A percentile compares a stretch with the other conserved stretches of the same genome.
phyloP scores from a whole-genome alignment of 2,329 filamentous ascomycete genomes.

The Kalaharituber pfeilii region DNA sequence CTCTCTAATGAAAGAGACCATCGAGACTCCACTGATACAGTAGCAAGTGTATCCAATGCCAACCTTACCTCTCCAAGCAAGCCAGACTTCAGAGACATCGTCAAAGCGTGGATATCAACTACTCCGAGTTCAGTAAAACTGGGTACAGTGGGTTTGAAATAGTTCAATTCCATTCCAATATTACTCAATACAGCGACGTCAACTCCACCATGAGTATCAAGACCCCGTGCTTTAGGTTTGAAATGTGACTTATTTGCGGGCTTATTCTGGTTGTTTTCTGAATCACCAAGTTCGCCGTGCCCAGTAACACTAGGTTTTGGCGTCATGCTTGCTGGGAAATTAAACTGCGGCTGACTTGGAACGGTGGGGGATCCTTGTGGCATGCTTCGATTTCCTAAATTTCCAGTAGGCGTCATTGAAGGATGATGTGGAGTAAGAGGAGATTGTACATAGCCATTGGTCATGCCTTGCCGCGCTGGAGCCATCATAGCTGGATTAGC shows the following conservation, averaged over 20 bases:
- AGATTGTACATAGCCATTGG: conserved; percentile 2
- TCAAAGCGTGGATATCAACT: conserved; percentile 79
- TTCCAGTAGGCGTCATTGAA: background rate
- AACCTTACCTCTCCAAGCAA: conserved; percentile 78
- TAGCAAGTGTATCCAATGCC: conserved; percentile 67
- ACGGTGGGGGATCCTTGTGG: conserved; percentile 26
- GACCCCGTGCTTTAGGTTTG: conserved; percentile 32
- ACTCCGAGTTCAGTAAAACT: conserved; percentile 60
- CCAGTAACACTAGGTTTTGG: conserved; percentile 3
- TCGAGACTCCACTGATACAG: conserved; percentile 47
- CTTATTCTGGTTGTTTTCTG: conserved; percentile 13
- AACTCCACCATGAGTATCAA: conserved; percentile 53
- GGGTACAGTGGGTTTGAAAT: conserved; percentile 58
- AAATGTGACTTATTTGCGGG: conserved; percentile 23
- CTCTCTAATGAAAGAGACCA: conserved; percentile 51
- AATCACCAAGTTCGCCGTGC: conserved; percentile 5
- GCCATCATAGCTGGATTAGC: background rate
- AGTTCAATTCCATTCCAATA: conserved; percentile 48
- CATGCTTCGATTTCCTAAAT: conserved; percentile 15
- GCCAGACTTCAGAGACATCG: conserved; percentile 74
- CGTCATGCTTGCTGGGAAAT: background rate
- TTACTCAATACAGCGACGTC: conserved; percentile 47
- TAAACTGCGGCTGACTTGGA: conserved; percentile 4
- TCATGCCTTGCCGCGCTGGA: background rate
- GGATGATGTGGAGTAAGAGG: background rate